Conservation (phyloP, 129 eudicot species). For the Kitagawia praeruptora region DNA sequence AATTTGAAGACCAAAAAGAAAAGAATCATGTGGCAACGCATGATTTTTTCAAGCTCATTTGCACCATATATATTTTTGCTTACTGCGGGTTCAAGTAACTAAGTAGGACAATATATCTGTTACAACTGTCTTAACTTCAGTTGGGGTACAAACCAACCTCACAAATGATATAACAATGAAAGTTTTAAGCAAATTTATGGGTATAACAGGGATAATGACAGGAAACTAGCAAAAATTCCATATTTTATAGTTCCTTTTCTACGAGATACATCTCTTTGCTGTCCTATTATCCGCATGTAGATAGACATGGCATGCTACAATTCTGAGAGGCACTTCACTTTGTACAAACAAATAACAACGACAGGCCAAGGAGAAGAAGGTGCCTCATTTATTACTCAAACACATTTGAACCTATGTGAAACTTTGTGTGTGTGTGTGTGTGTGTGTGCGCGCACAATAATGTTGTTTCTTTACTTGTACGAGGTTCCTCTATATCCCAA, state of each 20-base stretch:
- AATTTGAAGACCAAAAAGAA: too few species aligned
- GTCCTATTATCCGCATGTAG: background rate
- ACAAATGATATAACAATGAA: background rate
- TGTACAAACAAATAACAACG: background rate
- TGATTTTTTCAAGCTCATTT: too few species aligned
- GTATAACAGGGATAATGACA: background rate
- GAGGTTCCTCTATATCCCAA: background rate
- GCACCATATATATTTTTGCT: too few species aligned
- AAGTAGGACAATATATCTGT: too few species aligned
- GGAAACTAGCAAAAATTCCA: background rate
- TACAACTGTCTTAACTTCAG: too few species aligned
- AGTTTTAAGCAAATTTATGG: background rate
- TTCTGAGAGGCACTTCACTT: background rate
- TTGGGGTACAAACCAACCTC: background rate
- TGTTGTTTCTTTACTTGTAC: background rate
- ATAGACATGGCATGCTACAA: background rate
- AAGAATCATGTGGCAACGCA: too few species aligned
- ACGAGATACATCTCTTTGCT: background rate
- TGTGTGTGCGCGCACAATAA: background rate
- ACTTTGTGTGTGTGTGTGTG: background rate
- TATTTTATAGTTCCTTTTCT: background rate
- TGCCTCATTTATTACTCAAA: background rate
- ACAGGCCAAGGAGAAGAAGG: background rate
- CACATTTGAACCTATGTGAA: background rate
- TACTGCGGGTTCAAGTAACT: too few species aligned